These are phyloP conservation scores for Ilyonectria mors-panacis DNA, from an alignment of 2,329 filamentous ascomycete species.

Conservation along the genomic window DNA sequence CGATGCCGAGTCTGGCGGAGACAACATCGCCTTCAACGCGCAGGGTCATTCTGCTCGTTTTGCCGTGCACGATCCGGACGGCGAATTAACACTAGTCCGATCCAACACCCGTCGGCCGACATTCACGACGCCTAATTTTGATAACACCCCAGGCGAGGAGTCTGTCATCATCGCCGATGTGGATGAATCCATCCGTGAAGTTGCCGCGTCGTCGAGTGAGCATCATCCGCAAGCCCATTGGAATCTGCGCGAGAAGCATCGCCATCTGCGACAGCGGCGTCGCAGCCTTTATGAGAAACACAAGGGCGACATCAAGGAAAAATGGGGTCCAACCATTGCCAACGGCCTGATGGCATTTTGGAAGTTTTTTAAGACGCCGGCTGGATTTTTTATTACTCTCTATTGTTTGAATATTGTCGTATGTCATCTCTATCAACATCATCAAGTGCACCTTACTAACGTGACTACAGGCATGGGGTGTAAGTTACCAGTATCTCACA, in stretches of 20 bases:
- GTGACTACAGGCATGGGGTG: conserved; percentile 44
- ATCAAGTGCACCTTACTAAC: too few relatives aligned
- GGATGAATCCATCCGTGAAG: background rate
- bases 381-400: conserved; percentile 49
- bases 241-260: conserved; percentile 21
- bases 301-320: conserved; percentile 40
- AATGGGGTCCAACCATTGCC: conserved; percentile 43
- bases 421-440: too few relatives aligned
- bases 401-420: conserved; percentile 51
- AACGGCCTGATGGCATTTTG: conserved; percentile 48
- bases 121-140: conserved; percentile 24
- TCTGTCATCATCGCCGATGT: conserved; percentile 4
- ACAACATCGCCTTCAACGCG: conserved; percentile 48
- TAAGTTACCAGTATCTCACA: conserved; percentile 36
- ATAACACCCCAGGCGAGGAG: conserved; percentile 17
- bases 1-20: conserved; percentile 45
- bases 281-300: conserved; percentile 42
- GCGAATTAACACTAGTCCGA: conserved; percentile 44
- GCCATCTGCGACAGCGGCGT: conserved; percentile 34
- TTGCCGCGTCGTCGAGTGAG: background rate
- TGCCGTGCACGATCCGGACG: conserved; percentile 42
- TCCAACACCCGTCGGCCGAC: conserved; percentile 29
- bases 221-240: conserved; percentile 16
- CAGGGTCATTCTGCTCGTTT: conserved; percentile 49
- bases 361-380: conserved; percentile 48